These are phyloP conservation scores for Aspergillus udagawae DNA, from an alignment of 2,329 filamentous ascomycete genomes.

Conservation along the genomic window DNA sequence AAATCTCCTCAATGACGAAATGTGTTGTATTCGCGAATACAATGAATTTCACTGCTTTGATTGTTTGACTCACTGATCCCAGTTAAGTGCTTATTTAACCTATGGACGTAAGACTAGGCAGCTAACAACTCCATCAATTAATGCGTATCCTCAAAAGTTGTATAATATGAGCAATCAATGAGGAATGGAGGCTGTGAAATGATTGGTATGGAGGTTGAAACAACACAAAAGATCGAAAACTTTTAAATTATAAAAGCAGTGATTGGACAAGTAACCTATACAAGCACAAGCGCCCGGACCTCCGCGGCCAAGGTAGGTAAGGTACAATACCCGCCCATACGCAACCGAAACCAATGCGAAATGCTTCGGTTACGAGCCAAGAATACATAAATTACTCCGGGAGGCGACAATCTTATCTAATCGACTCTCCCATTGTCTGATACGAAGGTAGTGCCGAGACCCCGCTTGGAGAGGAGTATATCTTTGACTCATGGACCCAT, in stretches of 20 bases:
- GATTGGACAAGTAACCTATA: background rate
- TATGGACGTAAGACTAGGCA: background rate
- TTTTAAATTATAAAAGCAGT: background rate
- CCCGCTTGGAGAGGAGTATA: background rate
- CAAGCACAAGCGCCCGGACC: too few relatives aligned
- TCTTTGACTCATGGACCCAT: background rate
- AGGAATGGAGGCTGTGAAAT: background rate
- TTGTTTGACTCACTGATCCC: background rate
- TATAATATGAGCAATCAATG: background rate
- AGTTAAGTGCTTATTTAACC: background rate
- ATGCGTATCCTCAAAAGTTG: background rate
- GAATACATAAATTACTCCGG: too few relatives aligned
- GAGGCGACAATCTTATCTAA: background rate
- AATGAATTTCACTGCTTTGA: background rate
- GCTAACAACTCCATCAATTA: background rate
- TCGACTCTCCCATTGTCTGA: background rate
- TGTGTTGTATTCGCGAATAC: background rate
- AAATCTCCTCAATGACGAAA: conserved; percentile 9
- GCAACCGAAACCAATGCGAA: background rate
- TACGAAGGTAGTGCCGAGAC: background rate
- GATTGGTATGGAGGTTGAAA: background rate
- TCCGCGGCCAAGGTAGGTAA: background rate
- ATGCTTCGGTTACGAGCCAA: too few relatives aligned
- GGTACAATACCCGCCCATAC: background rate
- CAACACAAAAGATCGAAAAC: background rate